Percentiles rank a stretch among this genome's conserved stretches.
These are phyloP conservation scores for Sclerotiophoma versabilis DNA, from an alignment of 2,329 filamentous ascomycete genomes.

Conservation along the genomic window DNA sequence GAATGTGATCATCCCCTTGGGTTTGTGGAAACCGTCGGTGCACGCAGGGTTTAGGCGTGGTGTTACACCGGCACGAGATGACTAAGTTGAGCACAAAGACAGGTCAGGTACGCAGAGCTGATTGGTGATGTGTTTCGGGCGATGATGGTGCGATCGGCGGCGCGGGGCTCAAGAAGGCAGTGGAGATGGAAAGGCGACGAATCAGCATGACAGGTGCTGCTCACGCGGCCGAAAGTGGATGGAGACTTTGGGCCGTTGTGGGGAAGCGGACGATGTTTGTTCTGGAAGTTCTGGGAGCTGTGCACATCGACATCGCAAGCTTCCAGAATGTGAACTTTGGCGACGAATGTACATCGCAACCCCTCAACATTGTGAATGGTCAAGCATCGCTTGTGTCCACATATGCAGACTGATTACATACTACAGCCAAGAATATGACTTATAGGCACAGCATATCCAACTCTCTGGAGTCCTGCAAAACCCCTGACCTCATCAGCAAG, in stretches of 20 bases:
- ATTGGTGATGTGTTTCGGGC: constrained; percentile 35
- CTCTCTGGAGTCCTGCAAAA: not conserved
- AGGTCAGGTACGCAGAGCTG: constrained; percentile 46
- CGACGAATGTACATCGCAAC: not conserved
- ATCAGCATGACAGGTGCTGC: not conserved
- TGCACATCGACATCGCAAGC: not conserved
- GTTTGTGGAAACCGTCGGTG: constrained; percentile 6
- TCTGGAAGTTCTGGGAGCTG: constrained; percentile 5
- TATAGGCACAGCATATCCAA: not conserved
- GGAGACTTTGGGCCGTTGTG: constrained; percentile 7
- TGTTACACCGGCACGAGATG: constrained; percentile 17
- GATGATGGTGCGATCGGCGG: constrained; percentile 42
- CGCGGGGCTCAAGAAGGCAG: constrained; percentile 25
- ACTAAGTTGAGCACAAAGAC: constrained; percentile 21
- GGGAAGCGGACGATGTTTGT: not conserved
- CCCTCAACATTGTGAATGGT: not conserved
- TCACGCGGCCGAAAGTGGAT: constrained; percentile 11
- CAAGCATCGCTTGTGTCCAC: too few species aligned
- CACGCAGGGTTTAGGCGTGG: constrained; percentile 24
- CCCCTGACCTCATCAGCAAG: not conserved
- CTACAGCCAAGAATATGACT: not conserved
- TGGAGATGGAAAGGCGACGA: constrained; percentile 2
- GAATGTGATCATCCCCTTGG: constrained; percentile 3
- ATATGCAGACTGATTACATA: too few species aligned
- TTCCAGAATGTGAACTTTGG: constrained; percentile 3